Base-by-base conservation (phyloP, 1,284 basidiomycete species). In the Cerrena zonata region DNA sequence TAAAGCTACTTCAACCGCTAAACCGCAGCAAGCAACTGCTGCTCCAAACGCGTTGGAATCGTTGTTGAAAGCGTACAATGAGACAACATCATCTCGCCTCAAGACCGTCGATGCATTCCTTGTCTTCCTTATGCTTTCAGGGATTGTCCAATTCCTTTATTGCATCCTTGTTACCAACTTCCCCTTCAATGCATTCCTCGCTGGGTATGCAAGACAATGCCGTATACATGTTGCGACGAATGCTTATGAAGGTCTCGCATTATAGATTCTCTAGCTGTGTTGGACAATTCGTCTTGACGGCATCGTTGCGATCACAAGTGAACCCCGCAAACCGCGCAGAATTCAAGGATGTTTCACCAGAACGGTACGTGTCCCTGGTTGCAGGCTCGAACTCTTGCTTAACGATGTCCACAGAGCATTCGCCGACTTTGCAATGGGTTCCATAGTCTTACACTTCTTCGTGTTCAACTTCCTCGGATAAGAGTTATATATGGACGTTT, bases 131-230 rank as follows among this genome's bases (percentile, higher is more conserved):
- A 86, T 98, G 74, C 75, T 96, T 41, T 89, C 91, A 2, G 96
- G 95, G 58, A 77, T 96, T 55, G 68, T 86, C 38, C 94, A 97
- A 68, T 97, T 99, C 69, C 71, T 81, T 15, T 98, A 99, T 73
- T 93, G 95, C 69, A 69, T 96, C 27, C 76, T 93, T 56, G 77
- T 99, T 57, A 93, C 94, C 51, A 89, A 88, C 72, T 99, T 87
- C 69, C 95, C 95, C 13, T 98, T 96, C 78, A 97, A 98, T 62
- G 92, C 94, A 30, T 99, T 98, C 72, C 71, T 97, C 53, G 87
- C 93, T 59, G 93, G 94, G 94, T 98, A 71, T 59, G 89, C 1
- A 4, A 19, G 11, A 13, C 25, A 27, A 23, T 5, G 3, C 26
- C 12, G 23, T 22, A 18, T 47, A 23, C 10, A 18, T 37, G 34